Conservation (phyloP, 108 stramenopile genomes). For the Cyclostephanos tholiformis region DNA sequence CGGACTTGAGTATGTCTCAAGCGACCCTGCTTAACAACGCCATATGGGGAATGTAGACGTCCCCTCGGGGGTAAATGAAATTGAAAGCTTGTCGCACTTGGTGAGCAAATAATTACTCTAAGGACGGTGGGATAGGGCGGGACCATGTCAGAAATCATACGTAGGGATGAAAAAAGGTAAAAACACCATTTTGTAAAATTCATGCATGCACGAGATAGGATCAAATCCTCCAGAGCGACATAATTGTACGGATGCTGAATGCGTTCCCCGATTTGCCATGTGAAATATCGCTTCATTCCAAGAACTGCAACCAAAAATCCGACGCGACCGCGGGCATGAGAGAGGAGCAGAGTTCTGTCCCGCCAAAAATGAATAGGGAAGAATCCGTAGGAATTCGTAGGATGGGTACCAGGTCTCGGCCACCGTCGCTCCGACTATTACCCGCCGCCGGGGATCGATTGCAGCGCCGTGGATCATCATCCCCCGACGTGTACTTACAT, state of each 20-base stretch:
- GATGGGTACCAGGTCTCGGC: not conserved
- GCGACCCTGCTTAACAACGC: not conserved
- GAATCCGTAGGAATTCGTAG: not conserved
- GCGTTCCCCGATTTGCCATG: not conserved
- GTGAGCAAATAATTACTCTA: not conserved
- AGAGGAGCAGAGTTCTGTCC: not conserved
- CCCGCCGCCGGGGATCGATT: not conserved
- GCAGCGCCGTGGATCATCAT: constrained; percentile 6
- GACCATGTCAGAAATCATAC: no score
- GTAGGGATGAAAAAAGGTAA: no score
- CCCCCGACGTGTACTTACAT: constrained; percentile 20
- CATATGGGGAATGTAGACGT: not conserved
- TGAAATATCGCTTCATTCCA: not conserved
- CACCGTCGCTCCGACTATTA: not conserved
- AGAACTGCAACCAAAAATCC: not conserved
- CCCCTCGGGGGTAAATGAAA: not conserved
- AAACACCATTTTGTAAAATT: no score
- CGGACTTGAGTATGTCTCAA: not conserved
- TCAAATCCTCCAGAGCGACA: not conserved
- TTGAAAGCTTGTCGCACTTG: not conserved
- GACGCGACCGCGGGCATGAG: no score
- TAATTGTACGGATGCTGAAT: no score
- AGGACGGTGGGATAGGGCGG: not conserved
- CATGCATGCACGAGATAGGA: not conserved
- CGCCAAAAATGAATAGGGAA: constrained; percentile 1